Conservation (phyloP, 306 rosid species). For the Ormosia semicastrata region DNA sequence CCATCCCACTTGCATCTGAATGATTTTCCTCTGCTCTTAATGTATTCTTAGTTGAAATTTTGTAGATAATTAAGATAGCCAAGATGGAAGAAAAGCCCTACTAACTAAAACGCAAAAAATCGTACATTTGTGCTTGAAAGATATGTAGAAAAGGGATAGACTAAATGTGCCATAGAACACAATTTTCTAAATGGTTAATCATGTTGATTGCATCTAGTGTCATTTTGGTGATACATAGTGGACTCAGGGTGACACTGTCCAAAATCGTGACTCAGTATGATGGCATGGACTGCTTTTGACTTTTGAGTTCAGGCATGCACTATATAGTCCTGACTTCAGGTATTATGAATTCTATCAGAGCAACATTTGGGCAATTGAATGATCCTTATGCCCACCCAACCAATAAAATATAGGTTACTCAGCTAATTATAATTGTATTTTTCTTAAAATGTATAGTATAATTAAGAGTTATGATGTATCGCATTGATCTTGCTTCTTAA, state of each 20-base stretch:
- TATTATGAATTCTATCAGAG: conserved; percentile 11
- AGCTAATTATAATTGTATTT: neutral
- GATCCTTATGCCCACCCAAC: neutral
- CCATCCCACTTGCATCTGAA: neutral
- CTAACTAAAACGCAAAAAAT: neutral
- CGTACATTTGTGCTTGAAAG: neutral
- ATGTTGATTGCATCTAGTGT: neutral
- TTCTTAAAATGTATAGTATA: neutral
- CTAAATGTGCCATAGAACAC: conserved; percentile 12
- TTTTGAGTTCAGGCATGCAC: neutral
- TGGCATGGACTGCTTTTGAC: neutral
- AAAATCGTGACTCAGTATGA: neutral
- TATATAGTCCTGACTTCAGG: neutral
- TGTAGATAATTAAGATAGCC: neutral
- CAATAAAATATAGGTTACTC: neutral
- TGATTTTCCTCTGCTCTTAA: neutral
- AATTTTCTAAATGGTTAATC: conserved; percentile 10
- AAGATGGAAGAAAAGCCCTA: neutral
- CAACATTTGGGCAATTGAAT: neutral
- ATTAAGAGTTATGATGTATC: neutral
- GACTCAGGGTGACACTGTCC: neutral
- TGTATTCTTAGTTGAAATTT: neutral
- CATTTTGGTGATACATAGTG: neutral
- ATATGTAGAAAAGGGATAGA: neutral
- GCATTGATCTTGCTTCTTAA: neutral